Evolutionary conservation across 176 grass and related monocot species (phyloP).

Genomic region (Ensete glaucum): DNA sequence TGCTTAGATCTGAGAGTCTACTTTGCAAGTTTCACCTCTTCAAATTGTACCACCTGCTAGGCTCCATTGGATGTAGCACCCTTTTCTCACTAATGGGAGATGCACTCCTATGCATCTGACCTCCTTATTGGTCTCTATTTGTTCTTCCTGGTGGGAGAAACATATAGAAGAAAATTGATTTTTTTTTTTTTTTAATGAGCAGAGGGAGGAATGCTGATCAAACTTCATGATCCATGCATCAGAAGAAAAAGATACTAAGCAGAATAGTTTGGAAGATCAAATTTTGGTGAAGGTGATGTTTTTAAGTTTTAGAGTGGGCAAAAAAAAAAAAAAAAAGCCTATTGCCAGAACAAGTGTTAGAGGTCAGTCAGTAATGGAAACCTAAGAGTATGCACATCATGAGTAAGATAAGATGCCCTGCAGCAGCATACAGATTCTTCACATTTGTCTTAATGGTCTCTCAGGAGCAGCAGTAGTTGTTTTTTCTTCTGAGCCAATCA

Average conservation of each 20-base stretch:
- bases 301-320: no score
- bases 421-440: neutral
- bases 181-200: no score
- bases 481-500: neutral
- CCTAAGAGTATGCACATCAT: neutral
- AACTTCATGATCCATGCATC: neutral
- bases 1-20: neutral
- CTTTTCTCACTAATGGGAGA: neutral
- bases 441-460: constrained; percentile 3
- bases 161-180: no score
- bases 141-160: no score
- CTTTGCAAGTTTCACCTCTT: neutral
- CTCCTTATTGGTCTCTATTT: no score
- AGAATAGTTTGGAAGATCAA: neutral
- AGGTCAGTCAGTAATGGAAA: neutral
- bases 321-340: neutral
- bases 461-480: neutral
- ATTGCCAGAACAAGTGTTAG: neutral
- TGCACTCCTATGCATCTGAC: neutral
- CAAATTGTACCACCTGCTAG: no score
- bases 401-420: no score
- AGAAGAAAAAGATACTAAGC: neutral
- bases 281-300: neutral
- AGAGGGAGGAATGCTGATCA: no score
- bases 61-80: neutral